Base-by-base conservation (phyloP, 2,329 filamentous ascomycete genomes). In the Aspergillus puulaauensis region DNA sequence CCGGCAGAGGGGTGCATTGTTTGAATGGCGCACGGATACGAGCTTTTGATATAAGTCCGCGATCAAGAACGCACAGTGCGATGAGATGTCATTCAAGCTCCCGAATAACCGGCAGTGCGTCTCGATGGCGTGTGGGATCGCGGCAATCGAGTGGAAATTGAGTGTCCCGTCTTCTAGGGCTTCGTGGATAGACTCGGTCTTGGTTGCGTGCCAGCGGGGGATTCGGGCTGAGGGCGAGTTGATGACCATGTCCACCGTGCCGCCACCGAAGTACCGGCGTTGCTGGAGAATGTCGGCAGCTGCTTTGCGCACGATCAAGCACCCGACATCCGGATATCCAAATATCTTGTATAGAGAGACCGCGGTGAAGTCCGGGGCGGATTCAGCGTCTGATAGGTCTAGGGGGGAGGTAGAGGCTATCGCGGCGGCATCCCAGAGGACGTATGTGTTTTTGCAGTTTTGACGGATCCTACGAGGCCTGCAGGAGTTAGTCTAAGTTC, bases 291-390 rank as follows among this genome's bases (percentile, higher is more conserved):
- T 21, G 2, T 14, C 6, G 2, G 58, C 51, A 0, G 56, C 49
- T 23, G 52, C 47, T 24, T 58, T 61, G 9, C 61, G 56, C 14
- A 62, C 54, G 4, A 62, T 61, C n/a, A 62, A 31, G 19, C 61
- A 60, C 9, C 61, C 61, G 6, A 62, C 53, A 33, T 62, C 61
- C 3, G 61, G 61, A 12, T 59, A 55, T 4, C 61, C 61, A 24
- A 62, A 61, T 3, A 62, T 62, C 50, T 62, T 62, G 44, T 62
- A 62, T 17, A 62, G 45, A 9, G 58, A 61, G 41, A 62, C 51
- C 2, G 52, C 58, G 2, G 61, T 62, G 40, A 62, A 62, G 37
- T 62, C 61, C 1, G 61, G 58, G 5, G 61, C 53, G 6, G 39
- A 46, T 4, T 46, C 43, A 4, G 50, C 47, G 33, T 61, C 56